Evolutionary conservation across 2,329 filamentous ascomycete genomes (phyloP).

Genomic region (Hymenoscyphus albidus): DNA sequence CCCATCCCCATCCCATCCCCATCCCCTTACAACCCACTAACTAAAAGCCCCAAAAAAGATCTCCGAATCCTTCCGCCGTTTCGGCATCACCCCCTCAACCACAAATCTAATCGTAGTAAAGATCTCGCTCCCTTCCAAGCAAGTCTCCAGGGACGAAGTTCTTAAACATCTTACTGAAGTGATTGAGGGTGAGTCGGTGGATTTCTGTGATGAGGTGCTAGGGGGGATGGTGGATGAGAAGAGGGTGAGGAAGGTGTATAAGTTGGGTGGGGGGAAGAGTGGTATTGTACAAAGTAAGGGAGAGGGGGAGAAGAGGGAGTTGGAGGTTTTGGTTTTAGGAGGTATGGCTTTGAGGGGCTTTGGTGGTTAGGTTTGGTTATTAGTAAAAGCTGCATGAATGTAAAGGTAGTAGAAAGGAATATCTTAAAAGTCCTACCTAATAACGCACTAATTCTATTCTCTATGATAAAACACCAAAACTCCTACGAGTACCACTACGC

Average conservation of each 20-base stretch:
- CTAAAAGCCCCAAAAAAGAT: slow-evolving; percentile 54
- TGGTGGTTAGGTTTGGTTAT: too few species aligned
- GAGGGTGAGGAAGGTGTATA: slow-evolving; percentile 81
- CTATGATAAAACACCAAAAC: too few species aligned
- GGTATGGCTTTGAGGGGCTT: slow-evolving; percentile 71
- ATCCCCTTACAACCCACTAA: background rate
- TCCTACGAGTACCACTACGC: too few species aligned
- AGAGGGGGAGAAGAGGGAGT: slow-evolving; percentile 46
- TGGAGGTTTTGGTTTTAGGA: slow-evolving; percentile 68
- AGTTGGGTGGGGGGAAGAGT: slow-evolving; percentile 47
- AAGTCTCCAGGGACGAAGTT: slow-evolving; percentile 41
- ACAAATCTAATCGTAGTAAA: slow-evolving; percentile 77
- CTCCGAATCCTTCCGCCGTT: slow-evolving; percentile 83
- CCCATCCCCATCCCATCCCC: slow-evolving; percentile 15
- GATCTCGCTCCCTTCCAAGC: slow-evolving; percentile 49
- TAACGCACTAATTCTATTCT: too few species aligned
- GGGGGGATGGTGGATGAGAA: slow-evolving; percentile 56
- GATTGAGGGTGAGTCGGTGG: slow-evolving; percentile 57
- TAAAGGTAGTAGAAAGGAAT: too few species aligned
- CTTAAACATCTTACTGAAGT: slow-evolving; percentile 56
- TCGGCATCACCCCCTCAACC: slow-evolving; percentile 72
- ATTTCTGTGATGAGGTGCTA: slow-evolving; percentile 63
- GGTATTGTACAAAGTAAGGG: slow-evolving; percentile 22
- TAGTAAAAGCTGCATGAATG: too few species aligned
- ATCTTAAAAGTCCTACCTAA: too few species aligned